These are phyloP conservation scores for Serendipita sp. DNA, from an alignment of 768 basidiomycete genomes.

Conservation along the genomic window DNA sequence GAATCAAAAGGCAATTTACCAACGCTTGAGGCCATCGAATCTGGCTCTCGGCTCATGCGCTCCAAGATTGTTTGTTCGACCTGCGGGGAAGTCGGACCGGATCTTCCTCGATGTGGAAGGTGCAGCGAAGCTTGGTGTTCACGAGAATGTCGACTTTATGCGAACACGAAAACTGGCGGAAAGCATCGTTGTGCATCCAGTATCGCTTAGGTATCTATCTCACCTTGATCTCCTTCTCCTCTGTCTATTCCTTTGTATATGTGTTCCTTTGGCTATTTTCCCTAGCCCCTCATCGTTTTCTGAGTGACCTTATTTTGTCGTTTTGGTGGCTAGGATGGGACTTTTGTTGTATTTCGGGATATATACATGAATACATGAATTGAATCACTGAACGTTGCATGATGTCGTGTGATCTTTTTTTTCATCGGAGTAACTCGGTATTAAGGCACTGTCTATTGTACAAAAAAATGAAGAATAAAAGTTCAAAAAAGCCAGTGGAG, in stretches of 20 bases:
- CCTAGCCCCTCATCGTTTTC: neutral
- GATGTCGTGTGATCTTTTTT: neutral
- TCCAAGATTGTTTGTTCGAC: constrained; percentile 29
- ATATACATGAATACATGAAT: neutral
- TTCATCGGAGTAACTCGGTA: no score
- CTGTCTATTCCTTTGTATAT: neutral
- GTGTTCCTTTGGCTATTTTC: neutral
- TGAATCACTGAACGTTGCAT: neutral
- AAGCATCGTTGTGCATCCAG: neutral
- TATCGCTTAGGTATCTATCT: neutral
- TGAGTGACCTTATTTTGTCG: neutral
- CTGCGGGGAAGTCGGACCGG: constrained; percentile 35
- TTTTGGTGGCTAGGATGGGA: neutral
- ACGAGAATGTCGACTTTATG: constrained; percentile 35
- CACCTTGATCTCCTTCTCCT: neutral
- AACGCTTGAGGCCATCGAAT: constrained; percentile 35
- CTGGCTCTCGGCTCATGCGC: constrained; percentile 33
- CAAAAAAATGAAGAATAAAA: no score
- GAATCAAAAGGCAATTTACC: constrained; percentile 16
- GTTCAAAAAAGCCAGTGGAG: no score
- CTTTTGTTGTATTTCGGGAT: neutral
- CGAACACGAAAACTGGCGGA: constrained; percentile 20
- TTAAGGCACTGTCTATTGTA: no score
- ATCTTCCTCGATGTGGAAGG: constrained; percentile 46
- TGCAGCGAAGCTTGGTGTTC: constrained; percentile 52